phyloP scores from a whole-genome alignment of 176 grass and related monocot species.

The Metroxylon sagu region DNA sequence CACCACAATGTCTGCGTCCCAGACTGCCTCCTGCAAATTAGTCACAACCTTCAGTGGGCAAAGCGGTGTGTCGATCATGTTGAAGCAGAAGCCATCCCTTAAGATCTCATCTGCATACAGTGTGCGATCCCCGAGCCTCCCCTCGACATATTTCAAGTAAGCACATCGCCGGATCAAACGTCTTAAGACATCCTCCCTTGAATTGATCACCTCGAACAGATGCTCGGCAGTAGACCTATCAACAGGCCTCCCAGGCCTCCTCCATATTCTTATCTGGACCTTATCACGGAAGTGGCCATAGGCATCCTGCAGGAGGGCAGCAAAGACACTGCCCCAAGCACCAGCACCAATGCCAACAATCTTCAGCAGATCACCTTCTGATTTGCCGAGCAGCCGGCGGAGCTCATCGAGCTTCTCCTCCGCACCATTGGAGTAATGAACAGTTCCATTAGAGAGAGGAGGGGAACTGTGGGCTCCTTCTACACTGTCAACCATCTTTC shows the following conservation, averaged over 20 bases:
- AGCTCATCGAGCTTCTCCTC: conserved; percentile 88
- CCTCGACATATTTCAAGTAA: conserved; percentile 97
- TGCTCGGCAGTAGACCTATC: conserved; percentile 76
- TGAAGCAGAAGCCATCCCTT: conserved; percentile 86
- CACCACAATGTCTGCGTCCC: conserved; percentile 93
- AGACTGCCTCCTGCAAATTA: conserved; percentile 94
- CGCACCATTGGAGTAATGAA: conserved; percentile 38
- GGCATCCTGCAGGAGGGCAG: conserved; percentile 84
- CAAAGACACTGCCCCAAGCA: conserved; percentile 93
- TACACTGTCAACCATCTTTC: conserved; percentile 26
- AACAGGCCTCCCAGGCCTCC: conserved; percentile 60
- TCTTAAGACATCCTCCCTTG: conserved; percentile 81
- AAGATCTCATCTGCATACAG: conserved; percentile 95
- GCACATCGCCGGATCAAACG: conserved; percentile 67
- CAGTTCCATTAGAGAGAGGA: conserved; percentile 39
- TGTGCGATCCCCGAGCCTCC: conserved; percentile 67
- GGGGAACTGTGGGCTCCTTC: conserved; percentile 20
- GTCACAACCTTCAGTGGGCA: conserved; percentile 97
- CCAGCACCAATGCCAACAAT: conserved; percentile 84
- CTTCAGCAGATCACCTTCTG: conserved; percentile 64
- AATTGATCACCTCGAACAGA: conserved; percentile 93
- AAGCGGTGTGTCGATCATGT: conserved; percentile 94
- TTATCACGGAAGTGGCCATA: conserved; percentile 90
- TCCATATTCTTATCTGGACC: conserved; percentile 88
- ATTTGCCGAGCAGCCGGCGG: conserved; percentile 67